Evolutionary conservation across 768 basidiomycete genomes (phyloP).

Genomic region (Pisolithus orientalis): DNA sequence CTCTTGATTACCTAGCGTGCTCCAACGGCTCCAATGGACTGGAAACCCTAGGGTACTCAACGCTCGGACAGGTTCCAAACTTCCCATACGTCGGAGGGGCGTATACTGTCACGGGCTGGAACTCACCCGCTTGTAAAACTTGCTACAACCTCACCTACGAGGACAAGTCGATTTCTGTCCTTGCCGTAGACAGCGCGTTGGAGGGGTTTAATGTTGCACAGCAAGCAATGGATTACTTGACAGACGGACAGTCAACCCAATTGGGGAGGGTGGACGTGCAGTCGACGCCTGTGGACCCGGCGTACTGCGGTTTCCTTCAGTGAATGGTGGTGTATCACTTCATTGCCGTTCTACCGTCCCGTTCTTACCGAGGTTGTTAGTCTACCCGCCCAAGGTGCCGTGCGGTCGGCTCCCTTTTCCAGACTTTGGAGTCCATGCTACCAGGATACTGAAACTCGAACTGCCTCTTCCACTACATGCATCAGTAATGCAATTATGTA

Average conservation of each 20-base stretch:
- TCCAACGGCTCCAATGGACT: constrained; percentile 50
- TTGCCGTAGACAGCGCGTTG: constrained; percentile 43
- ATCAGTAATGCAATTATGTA: too few relatives aligned
- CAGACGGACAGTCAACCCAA: constrained; percentile 18
- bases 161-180: constrained; percentile 36
- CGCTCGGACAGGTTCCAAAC: constrained; percentile 44
- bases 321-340: not conserved
- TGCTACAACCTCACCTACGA: constrained; percentile 41
- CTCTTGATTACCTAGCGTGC: constrained; percentile 42
- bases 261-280: constrained; percentile 23
- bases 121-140: constrained; percentile 48
- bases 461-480: too few relatives aligned
- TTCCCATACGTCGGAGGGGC: constrained; percentile 60
- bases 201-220: constrained; percentile 33
- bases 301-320: constrained; percentile 9
- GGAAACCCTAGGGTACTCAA: constrained; percentile 36
- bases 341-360: too few relatives aligned
- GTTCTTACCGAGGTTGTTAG: too few relatives aligned
- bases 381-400: too few relatives aligned
- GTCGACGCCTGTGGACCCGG: constrained; percentile 12
- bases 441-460: too few relatives aligned
- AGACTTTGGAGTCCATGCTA: too few relatives aligned
- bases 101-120: constrained; percentile 42
- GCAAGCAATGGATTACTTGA: constrained; percentile 31
- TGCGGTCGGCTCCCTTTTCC: too few relatives aligned